Percentiles rank a stretch among this genome's conserved stretches.
phyloP scores from a whole-genome alignment of 208 protist genomes.

The Leishmania lainsoni region DNA sequence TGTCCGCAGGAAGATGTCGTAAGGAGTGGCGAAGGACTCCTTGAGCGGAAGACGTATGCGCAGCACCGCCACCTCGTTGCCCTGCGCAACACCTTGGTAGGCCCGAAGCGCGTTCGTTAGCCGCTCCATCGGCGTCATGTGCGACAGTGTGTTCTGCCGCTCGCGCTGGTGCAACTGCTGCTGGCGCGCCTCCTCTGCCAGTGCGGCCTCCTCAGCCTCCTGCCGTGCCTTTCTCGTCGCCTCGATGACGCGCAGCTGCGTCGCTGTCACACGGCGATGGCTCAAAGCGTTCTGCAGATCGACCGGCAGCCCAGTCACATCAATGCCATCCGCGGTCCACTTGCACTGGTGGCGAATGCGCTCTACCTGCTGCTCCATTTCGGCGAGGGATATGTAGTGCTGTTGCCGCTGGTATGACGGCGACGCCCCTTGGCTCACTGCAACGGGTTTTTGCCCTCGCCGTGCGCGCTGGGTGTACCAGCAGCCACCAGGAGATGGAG shows the following conservation, averaged over 20 bases:
- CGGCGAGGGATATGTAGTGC: constrained; percentile 53
- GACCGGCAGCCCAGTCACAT: constrained; percentile 66
- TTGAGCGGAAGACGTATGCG: constrained; percentile 63
- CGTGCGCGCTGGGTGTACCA: background rate
- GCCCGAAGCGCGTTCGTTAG: constrained; percentile 41
- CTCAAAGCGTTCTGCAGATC: constrained; percentile 71
- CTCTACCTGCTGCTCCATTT: constrained; percentile 73
- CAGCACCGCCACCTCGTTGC: constrained; percentile 52
- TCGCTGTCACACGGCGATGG: constrained; percentile 60
- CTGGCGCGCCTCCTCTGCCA: constrained; percentile 5
- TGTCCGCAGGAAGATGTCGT: constrained; percentile 72
- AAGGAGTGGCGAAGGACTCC: constrained; percentile 55
- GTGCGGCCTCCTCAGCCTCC: constrained; percentile 27
- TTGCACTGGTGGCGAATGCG: constrained; percentile 43
- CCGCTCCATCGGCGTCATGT: constrained; percentile 36
- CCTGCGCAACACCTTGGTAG: constrained; percentile 54
- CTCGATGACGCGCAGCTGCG: constrained; percentile 66
- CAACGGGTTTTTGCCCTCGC: background rate
- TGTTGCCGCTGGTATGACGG: background rate
- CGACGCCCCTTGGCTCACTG: background rate
- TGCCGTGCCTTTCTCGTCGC: constrained; percentile 30
- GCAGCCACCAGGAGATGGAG: background rate
- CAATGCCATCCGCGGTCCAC: constrained; percentile 76
- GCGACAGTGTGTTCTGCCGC: constrained; percentile 23
- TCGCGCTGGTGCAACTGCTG: constrained; percentile 24